These are phyloP conservation scores for Melaleuca alternifolia DNA, from an alignment of 345 rosid genomes.

Conservation along the genomic window DNA sequence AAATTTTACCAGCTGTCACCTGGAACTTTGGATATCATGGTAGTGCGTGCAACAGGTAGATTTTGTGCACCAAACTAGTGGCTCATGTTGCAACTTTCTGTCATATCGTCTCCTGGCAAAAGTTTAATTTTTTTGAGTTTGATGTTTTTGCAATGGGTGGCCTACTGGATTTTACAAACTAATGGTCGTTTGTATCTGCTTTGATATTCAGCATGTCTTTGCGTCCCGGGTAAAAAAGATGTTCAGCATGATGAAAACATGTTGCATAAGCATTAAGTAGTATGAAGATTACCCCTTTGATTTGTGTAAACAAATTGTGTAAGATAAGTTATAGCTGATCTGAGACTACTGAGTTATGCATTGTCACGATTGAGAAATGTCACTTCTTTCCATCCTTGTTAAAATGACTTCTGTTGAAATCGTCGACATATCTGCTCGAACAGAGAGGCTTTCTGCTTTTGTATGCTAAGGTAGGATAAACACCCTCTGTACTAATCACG, in stretches of 20 bases:
- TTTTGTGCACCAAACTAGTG: neutral
- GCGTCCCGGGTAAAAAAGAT: neutral
- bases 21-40: neutral
- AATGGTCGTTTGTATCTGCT: neutral
- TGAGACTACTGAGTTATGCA: neutral
- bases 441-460: neutral
- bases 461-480: neutral
- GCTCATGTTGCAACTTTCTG: neutral
- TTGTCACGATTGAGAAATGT: neutral
- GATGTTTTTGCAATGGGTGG: neutral
- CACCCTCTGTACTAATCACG: neutral
- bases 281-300: neutral
- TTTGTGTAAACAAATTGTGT: neutral
- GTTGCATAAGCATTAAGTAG: neutral
- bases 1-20: neutral
- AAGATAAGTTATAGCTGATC: neutral
- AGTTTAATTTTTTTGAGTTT: neutral
- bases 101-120: neutral
- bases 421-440: neutral
- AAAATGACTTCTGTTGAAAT: no score
- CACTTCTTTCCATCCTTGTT: neutral
- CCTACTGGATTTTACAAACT: neutral
- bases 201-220: neutral
- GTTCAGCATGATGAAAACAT: neutral
- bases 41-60: neutral